Conservation (phyloP, 768 basidiomycete genomes). For the Suillus subalutaceus region DNA sequence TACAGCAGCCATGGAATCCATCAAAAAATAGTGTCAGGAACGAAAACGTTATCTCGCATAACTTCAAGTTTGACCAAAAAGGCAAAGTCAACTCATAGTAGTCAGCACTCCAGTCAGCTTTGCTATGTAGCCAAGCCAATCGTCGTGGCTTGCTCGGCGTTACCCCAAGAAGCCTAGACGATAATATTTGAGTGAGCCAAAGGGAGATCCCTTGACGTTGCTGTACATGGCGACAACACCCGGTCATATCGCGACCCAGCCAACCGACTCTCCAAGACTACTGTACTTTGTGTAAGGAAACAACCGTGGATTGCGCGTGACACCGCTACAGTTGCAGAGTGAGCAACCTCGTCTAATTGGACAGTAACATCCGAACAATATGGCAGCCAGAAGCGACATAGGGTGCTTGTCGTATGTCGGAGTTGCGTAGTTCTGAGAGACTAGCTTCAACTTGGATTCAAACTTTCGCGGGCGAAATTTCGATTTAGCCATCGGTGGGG, state of each 20-base stretch:
- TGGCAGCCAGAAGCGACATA: no score
- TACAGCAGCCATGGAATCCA: not conserved
- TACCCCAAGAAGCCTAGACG: not conserved
- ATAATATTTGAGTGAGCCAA: not conserved
- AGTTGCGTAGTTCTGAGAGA: no score
- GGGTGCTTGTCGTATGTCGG: no score
- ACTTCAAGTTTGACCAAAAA: not conserved
- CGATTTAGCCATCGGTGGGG: no score
- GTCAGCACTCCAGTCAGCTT: not conserved
- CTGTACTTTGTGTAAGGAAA: no score
- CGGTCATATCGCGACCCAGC: not conserved
- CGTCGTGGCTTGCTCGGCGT: not conserved
- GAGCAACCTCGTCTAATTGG: no score
- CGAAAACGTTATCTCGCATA: not conserved
- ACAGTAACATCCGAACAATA: no score
- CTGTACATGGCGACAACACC: not conserved
- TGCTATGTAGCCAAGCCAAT: not conserved
- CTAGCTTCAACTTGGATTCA: no score
- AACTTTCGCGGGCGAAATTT: no score
- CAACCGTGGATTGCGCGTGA: no score
- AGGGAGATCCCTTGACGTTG: not conserved
- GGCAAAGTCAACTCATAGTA: not conserved
- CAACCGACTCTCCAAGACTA: no score
- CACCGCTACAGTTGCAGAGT: no score
- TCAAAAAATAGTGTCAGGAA: constrained; percentile 5